phyloP scores from a whole-genome alignment of 371 early-diverging fungal genomes.

The Apophysomyces elegans region DNA sequence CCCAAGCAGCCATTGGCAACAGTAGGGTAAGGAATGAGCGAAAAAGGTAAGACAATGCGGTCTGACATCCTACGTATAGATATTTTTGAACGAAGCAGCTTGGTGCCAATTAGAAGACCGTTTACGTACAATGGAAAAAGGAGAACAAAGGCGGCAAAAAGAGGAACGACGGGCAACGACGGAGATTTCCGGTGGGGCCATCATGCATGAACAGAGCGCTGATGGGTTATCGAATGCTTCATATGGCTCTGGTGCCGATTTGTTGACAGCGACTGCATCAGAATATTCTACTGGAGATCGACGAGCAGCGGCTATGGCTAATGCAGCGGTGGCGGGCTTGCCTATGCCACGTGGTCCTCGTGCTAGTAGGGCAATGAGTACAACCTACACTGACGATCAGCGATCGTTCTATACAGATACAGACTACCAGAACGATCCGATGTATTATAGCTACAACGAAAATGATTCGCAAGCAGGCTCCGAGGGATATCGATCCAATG shows the following conservation, averaged over 20 bases:
- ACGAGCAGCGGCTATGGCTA: constrained; percentile 15
- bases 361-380: constrained; percentile 5
- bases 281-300: constrained; percentile 15
- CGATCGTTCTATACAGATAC: constrained; percentile 68
- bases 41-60: not conserved
- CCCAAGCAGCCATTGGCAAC: constrained; percentile 72
- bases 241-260: constrained; percentile 13
- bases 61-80: constrained; percentile 19
- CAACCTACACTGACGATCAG: constrained; percentile 60
- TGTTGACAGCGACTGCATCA: constrained; percentile 1
- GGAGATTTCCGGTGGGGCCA: constrained; percentile 7
- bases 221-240: constrained; percentile 14
- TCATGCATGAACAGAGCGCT: not conserved
- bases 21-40: constrained; percentile 38
- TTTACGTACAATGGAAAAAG: constrained; percentile 43
- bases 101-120: constrained; percentile 72
- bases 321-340: constrained; percentile 23
- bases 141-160: constrained; percentile 33
- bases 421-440: constrained; percentile 29
- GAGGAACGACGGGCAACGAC: constrained; percentile 33
- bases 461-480: constrained; percentile 35
- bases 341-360: constrained; percentile 24
- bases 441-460: constrained; percentile 19
- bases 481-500: constrained; percentile 10
- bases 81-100: constrained; percentile 70